phyloP scores from a whole-genome alignment of 257 asterid genomes.

The Nicotiana tomentosiformis region DNA sequence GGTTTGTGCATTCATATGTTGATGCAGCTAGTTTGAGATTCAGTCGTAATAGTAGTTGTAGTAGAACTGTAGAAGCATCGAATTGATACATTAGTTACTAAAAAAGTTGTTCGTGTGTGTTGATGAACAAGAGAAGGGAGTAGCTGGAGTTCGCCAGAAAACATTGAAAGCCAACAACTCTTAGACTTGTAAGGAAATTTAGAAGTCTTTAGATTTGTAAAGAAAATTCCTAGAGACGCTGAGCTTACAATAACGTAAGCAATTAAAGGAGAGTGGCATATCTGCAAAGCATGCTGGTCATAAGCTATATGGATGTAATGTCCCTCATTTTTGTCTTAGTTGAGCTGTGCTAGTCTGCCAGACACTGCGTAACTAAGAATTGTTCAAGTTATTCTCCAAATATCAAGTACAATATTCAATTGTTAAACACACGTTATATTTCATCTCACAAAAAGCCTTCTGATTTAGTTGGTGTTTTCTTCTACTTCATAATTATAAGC shows the following conservation, averaged over 20 bases:
- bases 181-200: neutral
- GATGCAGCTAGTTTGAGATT: neutral
- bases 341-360: neutral
- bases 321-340: neutral
- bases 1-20: neutral
- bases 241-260: neutral
- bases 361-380: neutral
- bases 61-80: neutral
- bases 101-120: neutral
- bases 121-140: neutral
- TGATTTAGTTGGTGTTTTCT: neutral
- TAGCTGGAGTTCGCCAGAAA: neutral
- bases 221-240: neutral
- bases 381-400: neutral
- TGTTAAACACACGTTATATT: neutral
- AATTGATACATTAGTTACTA: neutral
- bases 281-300: neutral
- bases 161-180: neutral
- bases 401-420: neutral
- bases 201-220: neutral
- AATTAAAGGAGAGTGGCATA: neutral
- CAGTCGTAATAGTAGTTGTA: neutral
- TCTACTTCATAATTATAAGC: neutral
- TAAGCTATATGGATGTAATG: neutral
- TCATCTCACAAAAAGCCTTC: neutral